These are phyloP conservation scores for Akebia trifoliata DNA, from an alignment of 164 flowering plant genomes.

Conservation along the genomic window DNA sequence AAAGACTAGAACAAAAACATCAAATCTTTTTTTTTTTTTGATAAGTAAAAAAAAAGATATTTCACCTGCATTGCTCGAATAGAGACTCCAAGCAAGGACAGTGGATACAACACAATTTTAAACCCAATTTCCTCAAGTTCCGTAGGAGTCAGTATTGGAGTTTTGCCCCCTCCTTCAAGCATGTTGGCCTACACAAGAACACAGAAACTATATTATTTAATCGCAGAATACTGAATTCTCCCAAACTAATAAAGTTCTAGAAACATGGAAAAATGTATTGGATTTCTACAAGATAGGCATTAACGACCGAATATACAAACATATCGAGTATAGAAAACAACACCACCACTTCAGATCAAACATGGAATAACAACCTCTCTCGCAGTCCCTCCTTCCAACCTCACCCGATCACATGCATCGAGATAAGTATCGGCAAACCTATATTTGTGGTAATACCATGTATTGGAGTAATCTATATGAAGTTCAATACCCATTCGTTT, in stretches of 20 bases:
- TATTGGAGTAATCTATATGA: background rate
- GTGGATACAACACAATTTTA: conserved; percentile 81
- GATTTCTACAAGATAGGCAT: background rate
- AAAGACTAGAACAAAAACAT: too few species aligned
- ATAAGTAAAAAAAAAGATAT: conserved; percentile 20
- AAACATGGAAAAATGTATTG: background rate
- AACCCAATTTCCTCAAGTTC: conserved; percentile 86
- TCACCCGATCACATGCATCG: too few species aligned
- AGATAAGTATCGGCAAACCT: too few species aligned
- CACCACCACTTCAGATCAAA: background rate
- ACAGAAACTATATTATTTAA: conserved; percentile 29
- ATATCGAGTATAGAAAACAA: background rate
- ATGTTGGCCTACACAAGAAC: conserved; percentile 67
- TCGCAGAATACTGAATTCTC: conserved; percentile 14
- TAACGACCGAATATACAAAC: background rate
- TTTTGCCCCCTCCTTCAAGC: conserved; percentile 99
- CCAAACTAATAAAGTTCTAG: background rate
- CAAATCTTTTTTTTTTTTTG: too few species aligned
- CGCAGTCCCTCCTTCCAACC: too few species aligned
- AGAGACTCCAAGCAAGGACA: conserved; percentile 89
- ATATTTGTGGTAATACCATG: background rate
- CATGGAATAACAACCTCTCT: too few species aligned
- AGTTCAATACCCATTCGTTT: background rate
- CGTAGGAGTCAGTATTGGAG: conserved; percentile 75
- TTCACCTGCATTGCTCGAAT: conserved; percentile 89